phyloP scores from a whole-genome alignment of 2,329 filamentous ascomycete genomes.

The Paracamarosporium sp. region DNA sequence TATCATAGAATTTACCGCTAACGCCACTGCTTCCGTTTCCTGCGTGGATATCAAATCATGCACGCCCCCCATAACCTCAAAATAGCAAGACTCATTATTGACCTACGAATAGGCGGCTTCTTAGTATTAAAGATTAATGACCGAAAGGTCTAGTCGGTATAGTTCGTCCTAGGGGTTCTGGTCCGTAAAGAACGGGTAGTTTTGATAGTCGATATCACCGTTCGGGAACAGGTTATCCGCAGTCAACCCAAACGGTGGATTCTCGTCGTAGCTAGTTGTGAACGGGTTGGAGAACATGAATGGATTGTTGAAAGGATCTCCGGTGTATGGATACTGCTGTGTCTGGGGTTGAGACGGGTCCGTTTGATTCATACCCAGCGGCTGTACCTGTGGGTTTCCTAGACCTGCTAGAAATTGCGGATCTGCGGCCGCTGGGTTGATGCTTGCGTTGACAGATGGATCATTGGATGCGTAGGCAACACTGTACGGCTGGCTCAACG shows the following conservation, averaged over 20 bases:
- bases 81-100: background rate
- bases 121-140: too few relatives aligned
- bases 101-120: background rate
- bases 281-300: constrained; percentile 2
- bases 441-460: background rate
- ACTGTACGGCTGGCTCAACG: background rate
- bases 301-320: background rate
- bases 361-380: background rate
- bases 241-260: background rate
- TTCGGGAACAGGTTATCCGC: background rate
- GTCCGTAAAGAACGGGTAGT: background rate
- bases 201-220: background rate
- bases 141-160: too few relatives aligned
- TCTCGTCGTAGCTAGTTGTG: background rate
- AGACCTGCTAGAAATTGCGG: background rate
- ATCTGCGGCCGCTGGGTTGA: background rate
- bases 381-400: background rate
- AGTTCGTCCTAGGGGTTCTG: background rate
- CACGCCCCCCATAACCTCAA: background rate
- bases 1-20: too few relatives aligned
- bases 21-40: too few relatives aligned
- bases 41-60: background rate
- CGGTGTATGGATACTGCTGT: background rate
- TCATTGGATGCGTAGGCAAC: background rate
- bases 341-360: background rate